A percentile compares a stretch with the other conserved stretches of the same genome.
phyloP scores from a whole-genome alignment of 2,329 filamentous ascomycete species.

The Mycogone perniciosa region DNA sequence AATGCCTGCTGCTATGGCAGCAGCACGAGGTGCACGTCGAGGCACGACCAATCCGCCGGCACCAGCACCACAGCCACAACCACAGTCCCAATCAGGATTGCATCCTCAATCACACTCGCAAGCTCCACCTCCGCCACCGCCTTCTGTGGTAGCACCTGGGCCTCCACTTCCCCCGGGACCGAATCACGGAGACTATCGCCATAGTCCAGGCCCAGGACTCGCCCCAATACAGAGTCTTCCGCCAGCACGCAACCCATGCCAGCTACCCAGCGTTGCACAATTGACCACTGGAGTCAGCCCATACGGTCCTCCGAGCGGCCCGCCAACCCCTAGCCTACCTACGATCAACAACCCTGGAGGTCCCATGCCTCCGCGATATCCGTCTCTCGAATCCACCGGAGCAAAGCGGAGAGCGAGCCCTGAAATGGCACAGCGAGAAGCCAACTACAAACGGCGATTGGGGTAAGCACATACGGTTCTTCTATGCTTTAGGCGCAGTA shows the following conservation, averaged over 20 bases:
- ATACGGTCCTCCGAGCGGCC: conserved; percentile 33
- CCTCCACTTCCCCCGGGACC: conserved; percentile 22
- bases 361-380: conserved; percentile 25
- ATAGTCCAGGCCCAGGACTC: conserved; percentile 36
- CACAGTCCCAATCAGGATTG: conserved; percentile 25
- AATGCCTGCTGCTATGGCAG: conserved; percentile 25
- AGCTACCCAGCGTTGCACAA: conserved; percentile 56
- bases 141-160: neutral
- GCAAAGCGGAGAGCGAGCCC: conserved; percentile 49
- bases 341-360: conserved; percentile 8
- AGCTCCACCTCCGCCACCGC: conserved; percentile 1
- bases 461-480: conserved; percentile 15
- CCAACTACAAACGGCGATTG: conserved; percentile 36
- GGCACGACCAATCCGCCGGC: conserved; percentile 28
- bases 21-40: conserved; percentile 34
- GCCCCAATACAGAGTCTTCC: conserved; percentile 47
- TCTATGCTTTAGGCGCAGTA: neutral
- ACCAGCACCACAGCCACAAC: conserved; percentile 19
- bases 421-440: conserved; percentile 39
- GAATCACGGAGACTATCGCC: conserved; percentile 27
- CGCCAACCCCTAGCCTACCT: conserved; percentile 7
- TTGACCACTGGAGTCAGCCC: conserved; percentile 58
- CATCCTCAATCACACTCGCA: conserved; percentile 15
- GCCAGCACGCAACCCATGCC: conserved; percentile 34
- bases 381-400: conserved; percentile 34